Evolutionary conservation across 768 basidiomycete species (phyloP).

Genomic region (Leccinellum rugosiceps): DNA sequence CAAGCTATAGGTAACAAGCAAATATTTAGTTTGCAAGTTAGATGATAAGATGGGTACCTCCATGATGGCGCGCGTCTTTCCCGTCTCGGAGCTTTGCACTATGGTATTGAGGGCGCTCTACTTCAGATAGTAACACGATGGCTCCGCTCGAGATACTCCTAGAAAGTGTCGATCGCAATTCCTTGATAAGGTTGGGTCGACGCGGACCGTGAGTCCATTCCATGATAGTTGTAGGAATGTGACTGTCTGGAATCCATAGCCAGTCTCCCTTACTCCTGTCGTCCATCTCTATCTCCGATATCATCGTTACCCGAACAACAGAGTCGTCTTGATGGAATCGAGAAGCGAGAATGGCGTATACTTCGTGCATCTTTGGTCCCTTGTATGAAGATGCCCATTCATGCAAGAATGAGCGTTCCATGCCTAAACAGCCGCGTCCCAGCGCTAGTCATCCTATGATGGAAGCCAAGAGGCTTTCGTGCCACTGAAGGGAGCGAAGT

Average conservation of each 20-base stretch:
- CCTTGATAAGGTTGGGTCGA: no score
- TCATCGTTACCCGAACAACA: not conserved
- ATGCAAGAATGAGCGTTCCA: not conserved
- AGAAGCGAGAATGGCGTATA: not conserved
- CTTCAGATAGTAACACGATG: no score
- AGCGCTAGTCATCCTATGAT: not conserved
- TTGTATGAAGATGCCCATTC: not conserved
- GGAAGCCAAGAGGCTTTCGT: not conserved
- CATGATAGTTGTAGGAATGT: not conserved
- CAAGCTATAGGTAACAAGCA: not conserved
- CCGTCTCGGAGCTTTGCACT: no score
- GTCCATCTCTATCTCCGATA: not conserved
- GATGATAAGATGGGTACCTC: no score
- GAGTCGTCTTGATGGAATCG: not conserved
- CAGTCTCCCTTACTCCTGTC: not conserved
- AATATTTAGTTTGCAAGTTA: no score
- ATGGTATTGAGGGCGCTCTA: no score
- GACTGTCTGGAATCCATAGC: not conserved
- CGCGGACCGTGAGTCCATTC: not conserved
- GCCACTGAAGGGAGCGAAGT: not conserved
- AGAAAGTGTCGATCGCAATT: no score
- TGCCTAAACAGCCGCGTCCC: not conserved
- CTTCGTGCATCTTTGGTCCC: not conserved
- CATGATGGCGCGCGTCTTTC: no score
- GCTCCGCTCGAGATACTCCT: no score